A percentile compares a stretch with the other conserved stretches of the same genome.
Evolutionary conservation across 192 early-diverging fungal species (phyloP).

Genomic region (Coemansia sp.): DNA sequence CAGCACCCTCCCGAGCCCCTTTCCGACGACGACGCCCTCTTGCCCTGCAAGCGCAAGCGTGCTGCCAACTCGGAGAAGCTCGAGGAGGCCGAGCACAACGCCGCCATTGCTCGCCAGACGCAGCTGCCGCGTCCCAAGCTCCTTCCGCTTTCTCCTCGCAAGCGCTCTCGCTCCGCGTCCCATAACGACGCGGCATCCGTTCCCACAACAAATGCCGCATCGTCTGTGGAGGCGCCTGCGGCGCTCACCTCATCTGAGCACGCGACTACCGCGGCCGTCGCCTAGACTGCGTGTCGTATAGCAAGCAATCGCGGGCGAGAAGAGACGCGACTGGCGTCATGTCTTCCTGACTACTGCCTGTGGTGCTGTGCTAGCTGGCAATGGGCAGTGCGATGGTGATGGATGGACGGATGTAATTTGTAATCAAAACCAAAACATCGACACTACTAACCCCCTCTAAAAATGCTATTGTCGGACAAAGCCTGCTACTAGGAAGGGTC

Average conservation of each 20-base stretch:
- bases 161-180: constrained; percentile 42
- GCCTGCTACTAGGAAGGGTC: too few species aligned
- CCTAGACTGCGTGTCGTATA: not conserved
- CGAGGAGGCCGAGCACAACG: constrained; percentile 25
- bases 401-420: too few species aligned
- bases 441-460: too few species aligned
- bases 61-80: constrained; percentile 26
- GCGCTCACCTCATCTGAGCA: constrained; percentile 7
- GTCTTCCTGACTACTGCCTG: constrained; percentile 2
- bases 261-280: not conserved
- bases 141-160: constrained; percentile 37
- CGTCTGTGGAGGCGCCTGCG: constrained; percentile 6
- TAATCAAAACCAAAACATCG: too few species aligned
- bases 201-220: constrained; percentile 8
- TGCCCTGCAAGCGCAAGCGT: constrained; percentile 50
- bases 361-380: too few species aligned
- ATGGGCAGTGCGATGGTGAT: too few species aligned
- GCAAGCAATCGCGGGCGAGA: too few species aligned
- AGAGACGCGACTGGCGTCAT: too few species aligned
- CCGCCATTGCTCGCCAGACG: not conserved
- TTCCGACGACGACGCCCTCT: constrained; percentile 22
- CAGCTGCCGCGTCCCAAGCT: constrained; percentile 19
- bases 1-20: constrained; percentile 3
- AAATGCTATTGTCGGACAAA: too few species aligned
- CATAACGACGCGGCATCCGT: constrained; percentile 24